Base-by-base conservation (phyloP, 1,284 basidiomycete genomes). In the Kwoniella shivajii region DNA sequence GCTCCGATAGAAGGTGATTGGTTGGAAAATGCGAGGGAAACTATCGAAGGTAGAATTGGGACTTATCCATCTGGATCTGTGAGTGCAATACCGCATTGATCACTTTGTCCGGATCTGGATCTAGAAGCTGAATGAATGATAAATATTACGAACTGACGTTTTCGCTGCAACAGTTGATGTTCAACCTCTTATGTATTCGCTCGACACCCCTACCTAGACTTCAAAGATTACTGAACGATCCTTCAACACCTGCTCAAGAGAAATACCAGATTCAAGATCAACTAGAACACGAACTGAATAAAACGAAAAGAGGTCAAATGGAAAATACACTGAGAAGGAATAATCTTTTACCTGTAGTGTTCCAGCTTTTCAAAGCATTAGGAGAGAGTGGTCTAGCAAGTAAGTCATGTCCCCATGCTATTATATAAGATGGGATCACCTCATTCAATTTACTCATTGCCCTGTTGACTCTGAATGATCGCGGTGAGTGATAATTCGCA, bases 81-180 rank as follows among this genome's bases (percentile, higher is more conserved):
- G 75, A 70, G 88, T 82, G n/a, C n/a, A n/a, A n/a, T n/a, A n/a
- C n/a, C n/a, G n/a, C n/a, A n/a, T n/a, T n/a, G n/a, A n/a, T n/a
- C n/a, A n/a, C n/a, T n/a, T n/a, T n/a, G n/a, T n/a, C n/a, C n/a
- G n/a, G n/a, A n/a, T n/a, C n/a, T n/a, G n/a, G n/a, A n/a, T n/a
- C n/a, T n/a, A n/a, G n/a, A n/a, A n/a, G n/a, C n/a, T n/a, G n/a
- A n/a, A n/a, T n/a, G n/a, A n/a, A n/a, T n/a, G n/a, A n/a, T n/a
- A n/a, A n/a, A n/a, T n/a, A n/a, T n/a, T n/a, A n/a, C n/a, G n/a
- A n/a, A n/a, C n/a, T n/a, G n/a, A n/a, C n/a, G n/a, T n/a, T n/a
- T n/a, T n/a, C n/a, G n/a, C n/a, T n/a, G n/a, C n/a, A n/a, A 56
- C 57, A 92, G 89, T 81, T 95, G 60, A 89, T 93, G 76, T 96